Evolutionary conservation across 371 early-diverging fungal species (phyloP), one percentile per base, ranked within the genome.

Genomic region (Rhizopus sp.): DNA sequence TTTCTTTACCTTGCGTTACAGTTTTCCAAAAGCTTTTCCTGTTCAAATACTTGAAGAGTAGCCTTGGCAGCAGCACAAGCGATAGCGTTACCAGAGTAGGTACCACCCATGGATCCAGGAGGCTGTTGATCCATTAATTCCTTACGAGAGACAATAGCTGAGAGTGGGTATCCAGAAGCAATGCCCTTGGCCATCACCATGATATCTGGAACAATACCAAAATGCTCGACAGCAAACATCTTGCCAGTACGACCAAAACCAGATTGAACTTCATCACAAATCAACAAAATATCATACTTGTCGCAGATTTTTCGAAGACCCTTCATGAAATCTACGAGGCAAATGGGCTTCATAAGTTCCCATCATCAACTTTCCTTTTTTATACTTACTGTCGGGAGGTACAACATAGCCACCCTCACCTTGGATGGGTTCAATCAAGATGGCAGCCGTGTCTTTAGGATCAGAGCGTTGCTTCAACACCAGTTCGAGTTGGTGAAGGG

Each of bases 371-470:
- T 30, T 54, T 44, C 13, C 15, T 7, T 12, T 6, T 17, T 29
- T 10, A 48, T 23, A 61, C 64, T 72, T 75, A 75, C 76, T 69
- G 35, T 64, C 40, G 8, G 89, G 85, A 16, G 92, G 89, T 33
- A 80, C 79, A 45, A 83, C 83, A 57, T 91, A 88, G n/a, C 93
- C 93, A 59, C 93, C 93, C 66, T 93, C 93, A 59, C 92, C 89
- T 69, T 88, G 88, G 32, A 93, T 79, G 3, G 93, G 90, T 60
- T 93, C 93, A 31, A 93, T 80, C 35, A 93, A 75, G 54, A 91
- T 66, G 1, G 92, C 92, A 5, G 89, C 93, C n/a, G 91, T 66
- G 54, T 76, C 77, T 46, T 69, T 52, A 35, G 77, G 75, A 50
- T 74, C 72, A 42, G 72, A 66, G 37, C 78, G 75, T 63, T 80